A percentile compares a stretch with the other conserved stretches of the same genome.
phyloP scores from a whole-genome alignment of 2,329 filamentous ascomycete species.

The Pseudocercospora pini-densiflorae region DNA sequence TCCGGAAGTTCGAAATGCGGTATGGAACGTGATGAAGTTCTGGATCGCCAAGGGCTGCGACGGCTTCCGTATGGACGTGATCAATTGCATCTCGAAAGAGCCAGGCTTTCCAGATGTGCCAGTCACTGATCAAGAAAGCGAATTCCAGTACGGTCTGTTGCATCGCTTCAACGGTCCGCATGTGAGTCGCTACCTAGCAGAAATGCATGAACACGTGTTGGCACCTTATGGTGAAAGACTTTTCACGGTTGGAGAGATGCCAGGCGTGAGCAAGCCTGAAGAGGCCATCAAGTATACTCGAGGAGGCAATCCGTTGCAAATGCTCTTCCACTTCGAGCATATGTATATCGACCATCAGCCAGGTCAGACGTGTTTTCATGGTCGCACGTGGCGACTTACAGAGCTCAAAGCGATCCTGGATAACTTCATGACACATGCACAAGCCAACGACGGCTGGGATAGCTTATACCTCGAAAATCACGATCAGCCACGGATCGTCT shows the following conservation, averaged over 20 bases:
- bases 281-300: conserved; percentile 46
- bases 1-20: conserved; percentile 46
- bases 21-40: conserved; percentile 51
- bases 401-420: conserved; percentile 56
- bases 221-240: conserved; percentile 46
- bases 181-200: neutral
- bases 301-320: conserved; percentile 60
- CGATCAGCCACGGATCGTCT: conserved; percentile 63
- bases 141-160: conserved; percentile 34
- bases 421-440: neutral
- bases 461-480: conserved; percentile 69
- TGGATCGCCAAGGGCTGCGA: conserved; percentile 49
- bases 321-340: conserved; percentile 73
- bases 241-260: conserved; percentile 56
- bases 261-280: conserved; percentile 46
- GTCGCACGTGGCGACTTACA: conserved; percentile 53
- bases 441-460: conserved; percentile 60
- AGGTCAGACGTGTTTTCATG: conserved; percentile 50
- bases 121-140: conserved; percentile 42
- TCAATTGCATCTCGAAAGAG: conserved; percentile 53
- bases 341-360: conserved; percentile 53
- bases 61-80: conserved; percentile 54
- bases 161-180: conserved; percentile 7
- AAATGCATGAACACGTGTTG: conserved; percentile 14
- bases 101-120: conserved; percentile 47